A percentile compares a stretch with the other conserved stretches of the same genome.
These are phyloP conservation scores for Penicillium maclennaniae DNA, from an alignment of 495 filamentous ascomycete species.

Conservation along the genomic window DNA sequence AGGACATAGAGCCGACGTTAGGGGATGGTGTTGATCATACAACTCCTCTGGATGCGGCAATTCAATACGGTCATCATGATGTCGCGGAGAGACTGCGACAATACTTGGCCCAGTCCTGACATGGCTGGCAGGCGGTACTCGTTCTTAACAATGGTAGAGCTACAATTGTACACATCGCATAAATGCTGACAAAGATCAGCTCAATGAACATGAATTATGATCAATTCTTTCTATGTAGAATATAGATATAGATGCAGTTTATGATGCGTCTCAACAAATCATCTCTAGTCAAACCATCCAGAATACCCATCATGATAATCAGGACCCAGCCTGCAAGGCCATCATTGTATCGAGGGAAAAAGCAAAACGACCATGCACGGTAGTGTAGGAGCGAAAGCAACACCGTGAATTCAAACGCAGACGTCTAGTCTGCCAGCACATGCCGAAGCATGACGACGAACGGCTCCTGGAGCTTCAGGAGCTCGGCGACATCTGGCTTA, in stretches of 20 bases:
- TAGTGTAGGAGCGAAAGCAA: background rate
- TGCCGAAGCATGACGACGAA: slow-evolving; percentile 82
- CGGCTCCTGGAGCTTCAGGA: slow-evolving; percentile 68
- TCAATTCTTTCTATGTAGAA: background rate
- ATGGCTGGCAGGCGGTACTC: background rate
- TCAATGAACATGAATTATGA: background rate
- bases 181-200: background rate
- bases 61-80: background rate
- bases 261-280: background rate
- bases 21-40: background rate
- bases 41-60: slow-evolving; percentile 3
- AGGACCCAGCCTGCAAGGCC: background rate
- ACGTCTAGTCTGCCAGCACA: slow-evolving; percentile 70
- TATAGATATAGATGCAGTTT: background rate
- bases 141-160: background rate
- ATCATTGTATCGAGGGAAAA: background rate
- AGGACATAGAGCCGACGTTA: slow-evolving; percentile 7
- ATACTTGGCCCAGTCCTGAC: background rate
- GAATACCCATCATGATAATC: background rate
- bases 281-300: slow-evolving; percentile 41
- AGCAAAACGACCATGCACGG: background rate
- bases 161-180: background rate
- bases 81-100: background rate
- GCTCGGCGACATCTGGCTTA: slow-evolving; percentile 77
- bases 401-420: background rate